Percentiles rank a stretch among this genome's conserved stretches.
Evolutionary conservation across 768 basidiomycete genomes (phyloP).

Genomic region (Termitomyces sp.): DNA sequence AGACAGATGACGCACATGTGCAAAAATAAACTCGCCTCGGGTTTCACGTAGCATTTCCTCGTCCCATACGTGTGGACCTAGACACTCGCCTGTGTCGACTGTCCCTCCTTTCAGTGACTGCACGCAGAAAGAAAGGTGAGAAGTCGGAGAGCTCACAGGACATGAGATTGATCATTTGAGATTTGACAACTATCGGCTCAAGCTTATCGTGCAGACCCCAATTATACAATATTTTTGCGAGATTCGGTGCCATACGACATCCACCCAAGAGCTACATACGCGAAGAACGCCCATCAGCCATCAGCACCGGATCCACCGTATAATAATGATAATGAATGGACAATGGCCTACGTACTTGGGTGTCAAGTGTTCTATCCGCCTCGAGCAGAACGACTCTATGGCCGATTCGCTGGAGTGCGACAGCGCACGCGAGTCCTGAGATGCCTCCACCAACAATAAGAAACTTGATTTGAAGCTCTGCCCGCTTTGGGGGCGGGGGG

Average conservation of each 20-base stretch:
- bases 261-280: constrained; percentile 22
- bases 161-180: constrained; percentile 20
- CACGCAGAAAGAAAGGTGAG: not conserved
- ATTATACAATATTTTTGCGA: constrained; percentile 50
- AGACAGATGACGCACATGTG: constrained; percentile 33
- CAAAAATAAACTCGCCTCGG: constrained; percentile 32
- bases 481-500: constrained; percentile 15
- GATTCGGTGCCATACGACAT: constrained; percentile 44
- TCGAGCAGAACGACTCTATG: constrained; percentile 56
- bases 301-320: not conserved
- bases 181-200: constrained; percentile 11
- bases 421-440: constrained; percentile 51
- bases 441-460: constrained; percentile 41
- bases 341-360: constrained; percentile 5
- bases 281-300: not conserved
- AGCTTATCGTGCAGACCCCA: constrained; percentile 44
- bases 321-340: not conserved
- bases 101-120: not conserved
- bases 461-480: constrained; percentile 26
- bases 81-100: constrained; percentile 48
- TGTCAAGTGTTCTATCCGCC: constrained; percentile 15
- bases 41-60: constrained; percentile 47
- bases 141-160: constrained; percentile 2
- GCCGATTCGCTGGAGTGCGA: constrained; percentile 49
- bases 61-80: constrained; percentile 51